Evolutionary conservation across 352 stramenopile genomes (phyloP), one percentile per base, ranked within the genome.

Genomic region (Phytophthora fragariaefolia): DNA sequence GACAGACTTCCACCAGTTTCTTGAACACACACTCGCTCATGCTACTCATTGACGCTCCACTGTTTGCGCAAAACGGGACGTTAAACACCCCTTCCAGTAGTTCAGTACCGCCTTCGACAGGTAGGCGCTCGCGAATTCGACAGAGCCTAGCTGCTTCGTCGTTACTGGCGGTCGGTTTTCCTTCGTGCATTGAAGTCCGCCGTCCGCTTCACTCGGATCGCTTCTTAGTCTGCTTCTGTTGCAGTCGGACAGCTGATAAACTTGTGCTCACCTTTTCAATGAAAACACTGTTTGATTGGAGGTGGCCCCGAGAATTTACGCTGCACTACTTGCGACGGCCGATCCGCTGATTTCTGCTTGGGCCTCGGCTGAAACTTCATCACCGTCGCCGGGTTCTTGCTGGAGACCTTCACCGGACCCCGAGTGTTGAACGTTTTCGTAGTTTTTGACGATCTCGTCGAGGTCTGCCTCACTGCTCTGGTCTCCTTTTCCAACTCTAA

Each of bases 261-360:
- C 30, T 68, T 55, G n/a, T 68, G 50, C 0, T 28, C 42, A 12
- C 59, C 59, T 12, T 13, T 22, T n/a, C 50, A 68, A 46, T 61
- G 38, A 27, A 68, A 68, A 22, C 49, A 68, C 32, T 48, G 43
- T 50, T 57, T 18, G 51, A 17, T 4, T 20, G n/a, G 34, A 17
- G 34, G 15, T n/a, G 34, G 50, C 55, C 12, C 15, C 38, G 43
- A 22, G n/a, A 67, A 60, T 10, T 36, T 30, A 10, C 34, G 34
- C 34, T 67, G 49, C 2, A 42, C 59, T 49, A 26, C 49, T 23
- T 53, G 12, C 34, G 6, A 9, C 10, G 34, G 34, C 6, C 13
- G n/a, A 42, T 5, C 34, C 8, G 13, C 34, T 20, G 34, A 12
- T 8, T 17, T 42, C 18, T 17, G 12, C 4, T 42, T 42, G 15